Evolutionary conservation across 257 asterid species (phyloP), one percentile per base, ranked within the genome.

Genomic region (Forsythia suspensa): DNA sequence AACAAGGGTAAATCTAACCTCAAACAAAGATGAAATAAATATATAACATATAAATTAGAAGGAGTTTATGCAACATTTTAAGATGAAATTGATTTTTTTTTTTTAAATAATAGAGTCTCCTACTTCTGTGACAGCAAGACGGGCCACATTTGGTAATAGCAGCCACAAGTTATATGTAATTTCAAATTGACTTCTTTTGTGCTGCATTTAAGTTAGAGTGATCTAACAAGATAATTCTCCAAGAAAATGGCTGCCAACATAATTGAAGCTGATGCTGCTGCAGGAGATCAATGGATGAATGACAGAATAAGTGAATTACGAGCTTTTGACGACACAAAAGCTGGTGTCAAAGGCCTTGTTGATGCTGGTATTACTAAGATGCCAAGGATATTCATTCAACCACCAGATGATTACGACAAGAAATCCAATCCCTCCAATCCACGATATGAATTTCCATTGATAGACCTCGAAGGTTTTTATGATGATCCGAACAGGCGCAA

Each of bases 261-360:
- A 55, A 55, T 48, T 13, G 57, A 55, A 84, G 75, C 34, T 29
- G 34, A 67, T 16, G 61, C 16, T 44, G 16, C 61, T 13, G 16
- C 1, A 2, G 55, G 18, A 46, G 55, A 46, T 46, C 18, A 46
- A 16, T 5, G 21, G 7, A 51, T 15, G 65, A 55, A 55, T 55
- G 65, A 55, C 65, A 55, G 65, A 55, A 21, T 18, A 55, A 55
- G 11, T 8, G 29, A 55, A 55, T 55, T 55, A 55, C 29, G 24
- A 18, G 65, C 65, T 55, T 55, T 55, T 5, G 29, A 55, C 18
- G 65, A 55, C 10, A 6, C 29, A 55, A 55, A 18, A 29, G 4
- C 76, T 15, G 86, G 87, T 41, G 89, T 86, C 9, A 81, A 86
- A 81, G 89, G 89, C 46, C 18, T 48, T 12, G 57, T 48, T 48